Evolutionary conservation across 2,329 filamentous ascomycete genomes (phyloP).

Genomic region (Sordariomycetes sp.): DNA sequence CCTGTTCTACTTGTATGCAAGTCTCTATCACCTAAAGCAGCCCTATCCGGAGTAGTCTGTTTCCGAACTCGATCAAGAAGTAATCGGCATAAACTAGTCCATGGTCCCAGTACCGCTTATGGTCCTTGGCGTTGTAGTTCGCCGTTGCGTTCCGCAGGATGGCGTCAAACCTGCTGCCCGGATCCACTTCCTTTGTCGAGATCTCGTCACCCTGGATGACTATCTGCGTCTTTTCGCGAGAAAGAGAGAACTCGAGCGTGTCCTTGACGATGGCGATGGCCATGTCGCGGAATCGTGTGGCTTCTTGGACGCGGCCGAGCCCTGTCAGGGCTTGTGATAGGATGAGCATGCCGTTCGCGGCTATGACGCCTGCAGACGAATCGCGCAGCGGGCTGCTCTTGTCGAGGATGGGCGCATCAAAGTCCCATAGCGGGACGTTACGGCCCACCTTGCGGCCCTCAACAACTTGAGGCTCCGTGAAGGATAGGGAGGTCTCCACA

Average conservation of each 20-base stretch:
- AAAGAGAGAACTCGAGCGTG: slow-evolving; percentile 15
- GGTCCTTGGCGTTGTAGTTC: slow-evolving; percentile 19
- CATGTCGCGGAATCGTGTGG: slow-evolving; percentile 13
- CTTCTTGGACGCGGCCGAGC: slow-evolving; percentile 7
- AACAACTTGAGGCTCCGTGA: slow-evolving; percentile 14
- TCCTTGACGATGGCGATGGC: slow-evolving; percentile 19
- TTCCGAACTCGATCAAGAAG: slow-evolving; percentile 34
- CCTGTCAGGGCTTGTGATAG: slow-evolving; percentile 21
- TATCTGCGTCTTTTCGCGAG: slow-evolving; percentile 9
- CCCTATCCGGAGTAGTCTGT: slow-evolving; percentile 25
- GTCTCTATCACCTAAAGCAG: slow-evolving; percentile 6
- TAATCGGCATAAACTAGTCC: slow-evolving; percentile 40
- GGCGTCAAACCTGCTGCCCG: slow-evolving; percentile 5
- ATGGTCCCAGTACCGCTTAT: slow-evolving; percentile 21
- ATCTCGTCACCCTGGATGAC: slow-evolving; percentile 1
- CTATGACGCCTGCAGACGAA: slow-evolving; percentile 13
- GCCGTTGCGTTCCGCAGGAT: slow-evolving; percentile 18
- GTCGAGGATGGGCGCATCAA: slow-evolving; percentile 31
- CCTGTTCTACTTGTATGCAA: neutral
- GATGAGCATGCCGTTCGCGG: slow-evolving; percentile 26
- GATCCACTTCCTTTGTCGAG: neutral
- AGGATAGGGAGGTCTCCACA: slow-evolving; percentile 20
- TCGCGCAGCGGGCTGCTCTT: slow-evolving; percentile 17
- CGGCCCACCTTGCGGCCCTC: slow-evolving; percentile 17
- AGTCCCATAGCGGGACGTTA: slow-evolving; percentile 29